Evolutionary conservation across 805 yeast species (phyloP).

Genomic region (Torulaspora indica): DNA sequence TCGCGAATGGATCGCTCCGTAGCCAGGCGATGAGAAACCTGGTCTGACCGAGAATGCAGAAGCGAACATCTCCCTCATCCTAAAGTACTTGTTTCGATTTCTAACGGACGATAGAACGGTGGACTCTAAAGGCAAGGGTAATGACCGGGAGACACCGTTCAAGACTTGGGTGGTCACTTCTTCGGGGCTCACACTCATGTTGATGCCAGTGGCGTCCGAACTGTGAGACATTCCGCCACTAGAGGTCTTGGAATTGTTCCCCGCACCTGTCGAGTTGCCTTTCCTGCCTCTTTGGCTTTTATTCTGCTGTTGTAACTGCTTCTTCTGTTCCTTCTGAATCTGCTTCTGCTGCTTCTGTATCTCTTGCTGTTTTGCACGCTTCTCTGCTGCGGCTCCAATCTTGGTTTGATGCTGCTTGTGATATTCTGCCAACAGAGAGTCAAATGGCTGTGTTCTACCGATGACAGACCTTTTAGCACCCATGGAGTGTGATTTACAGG

Average conservation of each 20-base stretch:
- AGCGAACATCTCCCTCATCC: conserved; percentile 93
- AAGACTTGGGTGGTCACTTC: conserved; percentile 90
- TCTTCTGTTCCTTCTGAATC: conserved; percentile 28
- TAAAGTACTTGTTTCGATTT: conserved; percentile 65
- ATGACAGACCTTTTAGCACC: conserved; percentile 94
- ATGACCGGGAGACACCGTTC: conserved; percentile 77
- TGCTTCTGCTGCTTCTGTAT: conserved; percentile 32
- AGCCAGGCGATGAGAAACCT: conserved; percentile 52
- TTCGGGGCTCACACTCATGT: conserved; percentile 63
- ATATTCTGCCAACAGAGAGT: conserved; percentile 77
- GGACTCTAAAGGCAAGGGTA: conserved; percentile 79
- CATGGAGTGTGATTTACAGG: conserved; percentile 98
- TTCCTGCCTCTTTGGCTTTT: conserved; percentile 32
- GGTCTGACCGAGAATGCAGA: conserved; percentile 47
- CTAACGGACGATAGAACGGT: conserved; percentile 66
- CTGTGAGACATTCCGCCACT: conserved; percentile 8
- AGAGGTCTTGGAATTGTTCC: conserved; percentile 5
- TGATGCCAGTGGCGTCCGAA: not conserved
- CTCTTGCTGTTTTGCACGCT: conserved; percentile 65
- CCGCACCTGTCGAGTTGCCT: conserved; percentile 10
- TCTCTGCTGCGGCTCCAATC: conserved; percentile 73
- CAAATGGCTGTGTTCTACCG: conserved; percentile 92
- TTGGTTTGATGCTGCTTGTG: conserved; percentile 92
- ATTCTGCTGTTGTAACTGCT: conserved; percentile 32
- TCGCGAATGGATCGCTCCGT: conserved; percentile 48